These are phyloP conservation scores for Hymenoscyphus linearis DNA, from an alignment of 2,329 filamentous ascomycete genomes.

Conservation along the genomic window DNA sequence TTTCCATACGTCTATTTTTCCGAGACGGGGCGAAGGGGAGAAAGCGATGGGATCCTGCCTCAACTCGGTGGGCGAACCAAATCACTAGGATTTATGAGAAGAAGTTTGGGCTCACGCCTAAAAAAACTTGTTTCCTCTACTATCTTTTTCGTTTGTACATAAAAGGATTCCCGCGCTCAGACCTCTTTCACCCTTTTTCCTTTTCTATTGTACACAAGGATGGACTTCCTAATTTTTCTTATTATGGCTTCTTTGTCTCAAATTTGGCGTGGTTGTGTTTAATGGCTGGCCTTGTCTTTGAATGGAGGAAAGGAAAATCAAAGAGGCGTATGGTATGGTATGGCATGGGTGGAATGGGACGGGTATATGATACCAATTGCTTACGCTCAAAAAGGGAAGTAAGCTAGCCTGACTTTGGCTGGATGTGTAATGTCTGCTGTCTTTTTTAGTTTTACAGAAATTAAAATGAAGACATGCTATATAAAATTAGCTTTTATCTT, in stretches of 20 bases:
- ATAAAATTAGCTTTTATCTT: background rate
- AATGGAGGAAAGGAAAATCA: background rate
- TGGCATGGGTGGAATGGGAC: too few species aligned
- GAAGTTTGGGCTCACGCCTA: slow-evolving; percentile 4
- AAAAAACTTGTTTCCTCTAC: background rate
- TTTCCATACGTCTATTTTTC: background rate
- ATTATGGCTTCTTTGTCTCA: background rate
- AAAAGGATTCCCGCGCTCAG: background rate
- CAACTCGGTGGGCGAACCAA: background rate
- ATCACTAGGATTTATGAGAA: background rate
- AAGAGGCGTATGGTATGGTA: background rate
- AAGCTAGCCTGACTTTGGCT: background rate
- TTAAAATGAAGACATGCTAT: background rate
- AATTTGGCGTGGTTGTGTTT: background rate
- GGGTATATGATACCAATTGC: background rate
- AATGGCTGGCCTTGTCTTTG: background rate
- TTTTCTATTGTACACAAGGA: background rate
- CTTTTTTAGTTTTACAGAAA: background rate
- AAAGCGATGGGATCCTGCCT: background rate
- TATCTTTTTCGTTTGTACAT: background rate
- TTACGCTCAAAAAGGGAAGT: background rate
- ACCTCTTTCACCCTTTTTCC: background rate
- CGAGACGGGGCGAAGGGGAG: background rate
- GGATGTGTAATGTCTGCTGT: background rate
- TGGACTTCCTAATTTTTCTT: background rate